Percentiles rank a stretch among this genome's conserved stretches.
Evolutionary conservation across 768 basidiomycete species (phyloP).

Genomic region (Russula earlei): DNA sequence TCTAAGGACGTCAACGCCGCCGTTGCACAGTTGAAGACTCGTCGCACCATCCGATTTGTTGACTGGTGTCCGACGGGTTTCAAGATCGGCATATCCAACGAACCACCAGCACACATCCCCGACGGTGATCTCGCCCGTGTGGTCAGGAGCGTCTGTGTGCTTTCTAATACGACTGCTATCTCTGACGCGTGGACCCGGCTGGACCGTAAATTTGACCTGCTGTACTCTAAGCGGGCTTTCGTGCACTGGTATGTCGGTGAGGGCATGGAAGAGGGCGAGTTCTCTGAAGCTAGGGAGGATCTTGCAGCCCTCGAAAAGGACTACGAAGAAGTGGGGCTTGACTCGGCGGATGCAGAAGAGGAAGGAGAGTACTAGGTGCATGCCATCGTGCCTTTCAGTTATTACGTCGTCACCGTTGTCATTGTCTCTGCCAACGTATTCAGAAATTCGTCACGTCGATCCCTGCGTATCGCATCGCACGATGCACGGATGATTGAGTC

Average conservation of each 20-base stretch:
- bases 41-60: constrained; percentile 70
- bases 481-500: no score
- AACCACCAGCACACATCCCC: constrained; percentile 65
- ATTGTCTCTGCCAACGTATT: not conserved
- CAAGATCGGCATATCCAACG: constrained; percentile 74
- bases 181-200: constrained; percentile 67
- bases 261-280: constrained; percentile 90
- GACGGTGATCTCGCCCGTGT: constrained; percentile 72
- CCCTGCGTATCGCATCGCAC: no score
- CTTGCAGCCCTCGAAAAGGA: constrained; percentile 97
- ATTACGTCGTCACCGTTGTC: not conserved
- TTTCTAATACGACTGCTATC: constrained; percentile 68
- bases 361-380: constrained; percentile 36
- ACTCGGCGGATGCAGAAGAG: constrained; percentile 42
- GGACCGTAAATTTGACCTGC: constrained; percentile 73
- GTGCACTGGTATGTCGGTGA: constrained; percentile 64
- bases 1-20: constrained; percentile 73
- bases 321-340: constrained; percentile 74
- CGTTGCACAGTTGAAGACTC: constrained; percentile 65
- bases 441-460: not conserved
- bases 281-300: constrained; percentile 97
- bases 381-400: not conserved
- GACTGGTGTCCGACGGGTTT: constrained; percentile 77
- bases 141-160: constrained; percentile 65
- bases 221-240: constrained; percentile 55